Evolutionary conservation across 768 basidiomycete genomes (phyloP).

Genomic region (Mycena latifolia): DNA sequence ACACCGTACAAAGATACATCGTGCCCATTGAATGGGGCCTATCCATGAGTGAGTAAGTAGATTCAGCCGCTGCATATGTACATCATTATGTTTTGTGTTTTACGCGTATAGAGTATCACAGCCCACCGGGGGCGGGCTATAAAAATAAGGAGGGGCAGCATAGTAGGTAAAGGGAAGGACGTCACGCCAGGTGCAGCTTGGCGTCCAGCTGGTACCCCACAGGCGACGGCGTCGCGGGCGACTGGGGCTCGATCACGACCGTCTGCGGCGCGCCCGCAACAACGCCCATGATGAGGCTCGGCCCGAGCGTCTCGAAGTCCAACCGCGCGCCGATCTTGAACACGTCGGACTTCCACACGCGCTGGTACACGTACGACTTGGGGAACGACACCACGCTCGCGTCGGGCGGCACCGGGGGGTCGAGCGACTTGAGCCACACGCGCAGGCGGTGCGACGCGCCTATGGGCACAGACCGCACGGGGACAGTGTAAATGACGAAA

Average conservation of each 20-base stretch:
- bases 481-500: constrained; percentile 74
- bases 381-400: constrained; percentile 27
- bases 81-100: constrained; percentile 19
- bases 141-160: background rate
- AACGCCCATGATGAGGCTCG: constrained; percentile 65
- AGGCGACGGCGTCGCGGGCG: constrained; percentile 1
- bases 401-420: constrained; percentile 33
- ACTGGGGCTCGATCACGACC: constrained; percentile 37
- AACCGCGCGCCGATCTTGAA: constrained; percentile 72
- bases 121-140: background rate
- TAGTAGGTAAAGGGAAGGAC: background rate
- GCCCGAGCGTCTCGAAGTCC: constrained; percentile 64
- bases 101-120: constrained; percentile 1
- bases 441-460: constrained; percentile 75
- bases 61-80: constrained; percentile 1
- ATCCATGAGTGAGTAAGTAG: no score
- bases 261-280: constrained; percentile 54
- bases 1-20: no score
- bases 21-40: no score
- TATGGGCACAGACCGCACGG: constrained; percentile 63
- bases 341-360: constrained; percentile 73
- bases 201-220: constrained; percentile 28
- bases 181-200: constrained; percentile 5
- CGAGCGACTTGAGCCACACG: constrained; percentile 66
- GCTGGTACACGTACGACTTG: constrained; percentile 64